Evolutionary conservation across 257 asterid genomes (phyloP), one percentile per base, ranked within the genome.

Genomic region (Capsicum pubescens): DNA sequence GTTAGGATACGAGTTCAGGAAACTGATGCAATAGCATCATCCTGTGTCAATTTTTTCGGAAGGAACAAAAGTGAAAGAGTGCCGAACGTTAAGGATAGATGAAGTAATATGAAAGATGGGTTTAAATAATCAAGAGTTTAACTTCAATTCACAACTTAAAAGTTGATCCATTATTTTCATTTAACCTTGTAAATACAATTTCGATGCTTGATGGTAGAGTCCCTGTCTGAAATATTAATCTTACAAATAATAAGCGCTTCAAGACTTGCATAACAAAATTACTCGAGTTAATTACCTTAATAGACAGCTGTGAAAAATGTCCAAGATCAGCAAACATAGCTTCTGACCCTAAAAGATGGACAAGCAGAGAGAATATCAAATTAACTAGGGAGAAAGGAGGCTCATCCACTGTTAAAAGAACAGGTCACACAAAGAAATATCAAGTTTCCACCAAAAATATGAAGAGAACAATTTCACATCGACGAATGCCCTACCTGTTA

Each of bases 261-360:
- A 68, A 48, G 32, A 63, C 80, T 76, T 21, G 54, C 78, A 16
- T 8, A 3, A 21, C n/a, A 72, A 32, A 67, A 48, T 58, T 83
- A 15, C 9, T 54, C 15, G 21, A 55, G 80, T 66, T 44, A 36
- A 76, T 84, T 88, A 95, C 99, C 97, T 94, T 90, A 88, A 95
- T 95, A 81, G 98, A 94, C 89, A 94, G 32, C 91, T 94, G 99
- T 0, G 99, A 95, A 79, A 95, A 95, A 88, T 95, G 99, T 52
- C 99, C 99, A 85, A 94, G 99, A 90, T 95, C 99, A 44, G 99
- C 99, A 87, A 86, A 94, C 99, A 95, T 95, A 67, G 99, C 98
- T 87, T 95, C 99, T 3, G 99, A 95, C 87, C 99, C 99, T 92
- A 91, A 82, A 84, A 80, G 36, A 64, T 7, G 26, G 26, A 82